Evolutionary conservation across 208 protist genomes (phyloP).

Genomic region (Leishmania amazonensis): DNA sequence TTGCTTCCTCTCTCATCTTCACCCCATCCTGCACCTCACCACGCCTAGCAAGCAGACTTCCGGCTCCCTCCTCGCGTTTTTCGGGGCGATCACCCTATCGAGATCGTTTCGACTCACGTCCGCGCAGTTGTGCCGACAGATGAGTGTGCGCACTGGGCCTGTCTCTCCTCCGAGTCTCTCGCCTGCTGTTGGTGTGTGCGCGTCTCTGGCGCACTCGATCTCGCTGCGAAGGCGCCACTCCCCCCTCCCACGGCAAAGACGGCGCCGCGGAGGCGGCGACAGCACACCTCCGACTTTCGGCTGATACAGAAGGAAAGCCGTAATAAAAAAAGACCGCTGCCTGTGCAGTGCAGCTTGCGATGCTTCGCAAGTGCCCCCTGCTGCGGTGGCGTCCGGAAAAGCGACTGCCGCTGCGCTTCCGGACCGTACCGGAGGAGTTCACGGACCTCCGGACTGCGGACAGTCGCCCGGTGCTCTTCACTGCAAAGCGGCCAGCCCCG

Average conservation of each 20-base stretch:
- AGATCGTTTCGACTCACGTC: neutral
- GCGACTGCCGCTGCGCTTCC: constrained; percentile 74
- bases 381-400: constrained; percentile 68
- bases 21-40: neutral
- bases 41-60: neutral
- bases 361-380: constrained; percentile 21
- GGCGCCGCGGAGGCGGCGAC: neutral
- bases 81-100: neutral
- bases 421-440: constrained; percentile 83
- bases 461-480: constrained; percentile 82
- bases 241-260: neutral
- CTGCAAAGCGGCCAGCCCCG: constrained; percentile 60
- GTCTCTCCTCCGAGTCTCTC: neutral
- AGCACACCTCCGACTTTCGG: neutral
- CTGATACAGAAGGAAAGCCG: neutral
- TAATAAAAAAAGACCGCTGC: neutral
- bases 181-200: neutral
- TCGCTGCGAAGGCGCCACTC: neutral
- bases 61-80: neutral
- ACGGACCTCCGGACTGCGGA: constrained; percentile 71
- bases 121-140: neutral
- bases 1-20: neutral
- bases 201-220: neutral
- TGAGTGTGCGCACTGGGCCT: neutral
- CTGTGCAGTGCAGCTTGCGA: neutral